Conservation (phyloP, 2,329 filamentous ascomycete species). For the Ophiocordyceps unilateralis region DNA sequence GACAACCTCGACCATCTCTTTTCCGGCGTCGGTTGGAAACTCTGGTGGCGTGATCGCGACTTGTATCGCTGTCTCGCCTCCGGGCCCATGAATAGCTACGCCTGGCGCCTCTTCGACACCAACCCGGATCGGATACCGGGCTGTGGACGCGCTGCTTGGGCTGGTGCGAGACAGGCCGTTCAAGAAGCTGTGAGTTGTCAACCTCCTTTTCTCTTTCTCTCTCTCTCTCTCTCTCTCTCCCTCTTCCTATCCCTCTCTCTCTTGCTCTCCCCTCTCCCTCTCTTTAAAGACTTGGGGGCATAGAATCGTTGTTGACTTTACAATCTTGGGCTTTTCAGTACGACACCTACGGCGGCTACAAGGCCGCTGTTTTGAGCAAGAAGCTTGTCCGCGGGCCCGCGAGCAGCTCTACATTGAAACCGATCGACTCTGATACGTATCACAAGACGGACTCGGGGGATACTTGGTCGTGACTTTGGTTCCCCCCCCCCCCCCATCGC, state of each 20-base stretch:
- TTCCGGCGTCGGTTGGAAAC: conserved; percentile 6
- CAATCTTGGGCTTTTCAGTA: too few relatives aligned
- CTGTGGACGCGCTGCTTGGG: conserved; percentile 8
- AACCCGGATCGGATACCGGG: conserved; percentile 9
- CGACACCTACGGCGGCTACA: not conserved
- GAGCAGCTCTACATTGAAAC: too few relatives aligned
- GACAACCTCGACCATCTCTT: conserved; percentile 10
- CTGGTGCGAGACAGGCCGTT: conserved; percentile 7
- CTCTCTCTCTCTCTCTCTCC: too few relatives aligned
- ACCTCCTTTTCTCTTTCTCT: too few relatives aligned
- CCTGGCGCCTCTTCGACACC: conserved; percentile 11
- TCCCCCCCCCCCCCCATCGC: too few relatives aligned
- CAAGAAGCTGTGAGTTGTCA: conserved; percentile 8
- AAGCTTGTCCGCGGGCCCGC: not conserved
- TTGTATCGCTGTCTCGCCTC: conserved; percentile 9
- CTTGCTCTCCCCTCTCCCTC: too few relatives aligned
- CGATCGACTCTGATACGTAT: too few relatives aligned
- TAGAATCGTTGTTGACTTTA: too few relatives aligned
- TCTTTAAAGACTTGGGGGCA: too few relatives aligned
- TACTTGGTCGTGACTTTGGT: too few relatives aligned
- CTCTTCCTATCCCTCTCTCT: too few relatives aligned
- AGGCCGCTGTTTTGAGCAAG: not conserved
- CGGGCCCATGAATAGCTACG: conserved; percentile 10
- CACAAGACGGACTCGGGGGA: too few relatives aligned
- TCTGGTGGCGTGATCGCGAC: conserved; percentile 10